Evolutionary conservation across 2,329 filamentous ascomycete genomes (phyloP).

Genomic region (Fusarium albosuccineum): DNA sequence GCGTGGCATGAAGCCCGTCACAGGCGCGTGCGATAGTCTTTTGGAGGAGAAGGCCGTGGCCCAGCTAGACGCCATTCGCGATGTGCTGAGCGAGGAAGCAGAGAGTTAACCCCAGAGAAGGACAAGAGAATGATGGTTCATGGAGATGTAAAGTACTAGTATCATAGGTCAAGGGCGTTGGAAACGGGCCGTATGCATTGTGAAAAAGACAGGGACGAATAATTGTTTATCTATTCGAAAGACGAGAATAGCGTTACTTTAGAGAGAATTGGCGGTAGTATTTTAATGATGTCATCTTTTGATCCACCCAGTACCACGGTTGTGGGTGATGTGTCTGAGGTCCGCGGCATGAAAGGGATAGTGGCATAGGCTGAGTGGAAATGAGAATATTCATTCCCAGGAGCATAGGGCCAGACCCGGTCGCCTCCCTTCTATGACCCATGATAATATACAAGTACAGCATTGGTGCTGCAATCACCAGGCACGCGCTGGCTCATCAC

Average conservation of each 20-base stretch:
- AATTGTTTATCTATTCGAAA: conserved; percentile 27
- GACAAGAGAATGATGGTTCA: conserved; percentile 29
- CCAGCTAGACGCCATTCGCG: conserved; percentile 73
- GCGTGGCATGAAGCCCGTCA: conserved; percentile 58
- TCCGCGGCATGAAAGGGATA: background rate
- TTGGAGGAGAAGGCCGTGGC: conserved; percentile 82
- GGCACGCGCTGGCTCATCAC: conserved; percentile 25
- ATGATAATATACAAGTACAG: conserved; percentile 45
- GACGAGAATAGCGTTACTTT: conserved; percentile 6
- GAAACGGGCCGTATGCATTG: conserved; percentile 42
- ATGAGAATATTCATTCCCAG: conserved; percentile 22
- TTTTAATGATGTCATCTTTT: conserved; percentile 13
- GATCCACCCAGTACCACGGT: background rate
- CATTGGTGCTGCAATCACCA: conserved; percentile 35
- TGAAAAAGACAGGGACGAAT: conserved; percentile 30
- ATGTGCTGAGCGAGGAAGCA: conserved; percentile 66
- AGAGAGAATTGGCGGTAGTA: conserved; percentile 2
- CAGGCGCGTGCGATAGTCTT: conserved; percentile 66
- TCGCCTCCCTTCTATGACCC: conserved; percentile 29
- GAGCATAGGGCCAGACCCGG: conserved; percentile 16
- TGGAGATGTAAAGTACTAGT: conserved; percentile 43
- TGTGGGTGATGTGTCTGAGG: background rate
- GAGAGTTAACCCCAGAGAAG: conserved; percentile 50
- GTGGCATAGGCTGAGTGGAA: conserved; percentile 23
- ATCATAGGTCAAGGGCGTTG: conserved; percentile 43